Evolutionary conservation across 2,329 filamentous ascomycete genomes (phyloP).

Genomic region (Dactylella cylindrospora): DNA sequence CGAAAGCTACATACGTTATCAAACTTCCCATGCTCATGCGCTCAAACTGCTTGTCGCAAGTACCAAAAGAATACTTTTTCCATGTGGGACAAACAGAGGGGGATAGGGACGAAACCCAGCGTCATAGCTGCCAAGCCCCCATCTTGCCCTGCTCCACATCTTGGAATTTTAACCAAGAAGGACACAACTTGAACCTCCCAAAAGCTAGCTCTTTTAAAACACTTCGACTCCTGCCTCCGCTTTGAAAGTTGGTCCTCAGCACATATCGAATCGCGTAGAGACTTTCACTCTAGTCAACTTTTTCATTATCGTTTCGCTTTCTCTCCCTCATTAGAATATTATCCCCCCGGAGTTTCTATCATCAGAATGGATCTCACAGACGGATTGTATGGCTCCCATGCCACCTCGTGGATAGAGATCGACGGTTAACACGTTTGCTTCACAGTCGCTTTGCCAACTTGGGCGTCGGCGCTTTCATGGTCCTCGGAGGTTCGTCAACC

Average conservation of each 20-base stretch:
- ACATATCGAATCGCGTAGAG: too few species aligned
- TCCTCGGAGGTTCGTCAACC: conserved; percentile 76
- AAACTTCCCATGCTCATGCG: background rate
- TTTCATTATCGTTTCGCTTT: too few species aligned
- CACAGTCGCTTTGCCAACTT: conserved; percentile 80
- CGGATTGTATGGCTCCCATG: conserved; percentile 13
- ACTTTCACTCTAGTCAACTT: too few species aligned
- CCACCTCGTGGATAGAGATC: background rate
- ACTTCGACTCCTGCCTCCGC: too few species aligned
- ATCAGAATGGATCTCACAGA: conserved; percentile 31
- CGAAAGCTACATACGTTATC: conserved; percentile 35
- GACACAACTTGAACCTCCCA: too few species aligned
- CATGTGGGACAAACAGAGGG: conserved; percentile 1
- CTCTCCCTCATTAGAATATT: too few species aligned
- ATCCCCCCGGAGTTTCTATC: too few species aligned
- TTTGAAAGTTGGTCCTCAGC: too few species aligned
- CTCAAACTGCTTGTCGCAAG: too few species aligned
- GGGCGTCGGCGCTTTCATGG: conserved; percentile 79
- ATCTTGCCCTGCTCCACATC: conserved; percentile 4
- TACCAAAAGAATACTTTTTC: too few species aligned
- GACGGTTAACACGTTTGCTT: background rate
- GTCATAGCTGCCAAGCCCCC: conserved; percentile 1
- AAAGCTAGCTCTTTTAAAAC: too few species aligned
- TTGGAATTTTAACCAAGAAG: too few species aligned
- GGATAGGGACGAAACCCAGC: background rate